These are phyloP conservation scores for Candida golubevii DNA, from an alignment of 805 yeast genomes.

Conservation along the genomic window DNA sequence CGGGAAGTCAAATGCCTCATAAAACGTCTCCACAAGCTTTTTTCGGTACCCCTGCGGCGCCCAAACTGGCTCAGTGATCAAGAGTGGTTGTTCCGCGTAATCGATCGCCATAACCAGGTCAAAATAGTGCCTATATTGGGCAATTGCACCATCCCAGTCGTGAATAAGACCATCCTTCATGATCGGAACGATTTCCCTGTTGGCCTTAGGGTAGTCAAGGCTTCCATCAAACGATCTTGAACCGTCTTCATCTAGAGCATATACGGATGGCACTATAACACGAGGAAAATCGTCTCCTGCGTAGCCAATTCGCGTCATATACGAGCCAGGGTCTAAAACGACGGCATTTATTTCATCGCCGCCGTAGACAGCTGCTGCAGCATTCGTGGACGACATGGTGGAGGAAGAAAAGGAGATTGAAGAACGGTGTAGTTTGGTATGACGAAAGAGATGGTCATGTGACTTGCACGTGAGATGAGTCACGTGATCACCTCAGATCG, in stretches of 20 bases:
- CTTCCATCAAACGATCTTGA: conserved; percentile 36
- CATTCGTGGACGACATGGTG: conserved; percentile 13
- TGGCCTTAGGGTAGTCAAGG: conserved; percentile 47
- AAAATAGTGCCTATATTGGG: conserved; percentile 65
- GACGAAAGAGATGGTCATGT: no score
- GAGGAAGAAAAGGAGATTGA: neutral
- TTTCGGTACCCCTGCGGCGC: conserved; percentile 61
- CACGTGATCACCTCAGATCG: no score
- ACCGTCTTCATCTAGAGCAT: conserved; percentile 26
- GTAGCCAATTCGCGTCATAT: conserved; percentile 77
- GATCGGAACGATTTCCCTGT: conserved; percentile 51
- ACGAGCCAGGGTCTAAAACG: conserved; percentile 89
- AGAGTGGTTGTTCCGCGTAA: conserved; percentile 64
- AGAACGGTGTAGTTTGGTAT: no score
- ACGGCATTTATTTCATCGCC: conserved; percentile 85
- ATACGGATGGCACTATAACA: conserved; percentile 67
- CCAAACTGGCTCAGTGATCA: conserved; percentile 88
- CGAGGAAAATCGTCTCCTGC: conserved; percentile 92
- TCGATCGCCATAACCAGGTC: conserved; percentile 47
- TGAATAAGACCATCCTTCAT: conserved; percentile 56
- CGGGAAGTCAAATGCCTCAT: conserved; percentile 68
- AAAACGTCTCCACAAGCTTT: conserved; percentile 64
- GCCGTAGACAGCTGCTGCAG: conserved; percentile 27
- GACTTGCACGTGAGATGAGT: no score
- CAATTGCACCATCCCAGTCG: conserved; percentile 86